These are phyloP conservation scores for Eucalyptus cloeziana DNA, from an alignment of 345 rosid genomes.

Conservation along the genomic window DNA sequence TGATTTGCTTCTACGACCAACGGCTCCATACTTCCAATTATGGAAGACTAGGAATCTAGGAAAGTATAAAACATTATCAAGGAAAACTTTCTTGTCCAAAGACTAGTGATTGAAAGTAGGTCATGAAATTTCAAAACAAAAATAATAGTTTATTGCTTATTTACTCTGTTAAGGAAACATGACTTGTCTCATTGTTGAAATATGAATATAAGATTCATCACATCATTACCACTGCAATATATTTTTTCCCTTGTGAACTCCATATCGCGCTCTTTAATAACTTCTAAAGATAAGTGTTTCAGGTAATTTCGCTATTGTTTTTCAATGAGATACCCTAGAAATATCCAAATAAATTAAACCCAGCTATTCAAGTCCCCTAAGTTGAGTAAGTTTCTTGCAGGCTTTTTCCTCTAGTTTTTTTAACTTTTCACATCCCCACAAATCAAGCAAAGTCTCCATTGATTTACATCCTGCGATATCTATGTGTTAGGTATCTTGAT, in stretches of 20 bases:
- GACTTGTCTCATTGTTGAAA: not conserved
- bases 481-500: no score
- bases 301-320: fast-evolving
- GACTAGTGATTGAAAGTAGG: not conserved
- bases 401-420: no score
- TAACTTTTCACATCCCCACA: no score
- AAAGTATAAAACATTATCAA: not conserved
- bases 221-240: fast-evolving
- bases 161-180: not conserved
- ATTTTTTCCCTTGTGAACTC: fast-evolving
- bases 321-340: fast-evolving
- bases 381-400: no score
- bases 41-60: not conserved
- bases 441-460: not conserved
- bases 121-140: not conserved
- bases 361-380: no score
- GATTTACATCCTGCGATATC: no score
- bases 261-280: not conserved
- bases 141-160: no score
- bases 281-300: not conserved
- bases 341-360: not conserved
- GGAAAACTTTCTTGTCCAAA: not conserved
- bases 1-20: not conserved
- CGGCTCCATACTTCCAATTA: not conserved
- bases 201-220: not conserved